Base-by-base conservation (phyloP, 1,139 yeast genomes). In the Nakaseomyces delphensis region DNA sequence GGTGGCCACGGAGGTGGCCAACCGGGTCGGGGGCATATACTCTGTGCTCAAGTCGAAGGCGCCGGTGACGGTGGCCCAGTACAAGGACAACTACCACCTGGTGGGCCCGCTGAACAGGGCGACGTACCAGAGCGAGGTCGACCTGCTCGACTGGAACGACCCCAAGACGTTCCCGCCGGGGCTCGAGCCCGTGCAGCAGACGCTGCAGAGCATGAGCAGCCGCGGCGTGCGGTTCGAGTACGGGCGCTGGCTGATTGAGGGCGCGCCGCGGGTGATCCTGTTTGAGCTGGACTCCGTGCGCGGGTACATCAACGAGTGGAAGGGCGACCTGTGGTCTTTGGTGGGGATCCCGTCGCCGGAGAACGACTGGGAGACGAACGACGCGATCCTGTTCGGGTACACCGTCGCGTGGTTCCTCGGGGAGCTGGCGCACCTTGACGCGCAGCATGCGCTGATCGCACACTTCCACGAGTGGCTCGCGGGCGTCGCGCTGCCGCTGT, bases 401-500 rank as follows among this genome's bases (percentile, higher is more conserved):
- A 67, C 87, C 49, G 95, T 87, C 29, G 95, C 97, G 1, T 91
- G 98, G 98, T 89, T 91, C 64, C 70, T 91, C 50, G 98, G 98
- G 13, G 97, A 91, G 63, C 75, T 85, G 63, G 87, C 85, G 11
- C 79, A 74, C 59, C 77, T 79, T 54, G 96, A 91, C 62, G 74
- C 77, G 29, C 82, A 82, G 43, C 76, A 87, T 50, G 96, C 97
- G 1, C 89, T 91, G 42, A 80, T 91, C 51, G 83, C 94, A 45
- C 98, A 91, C 60, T 87, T 85, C 66, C 98, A 91, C 66, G 98
- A 91, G 66, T 91, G 98, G 98, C 73, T 91, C 44, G 97, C 98
- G 1, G 97, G 97, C 54, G 86, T 91, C 38, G 96, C 96, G 0
- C 69, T 91, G 50, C 97, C 98, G 0, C 70, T 91, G 49, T 87